These are phyloP conservation scores for Terfezia claveryi DNA, from an alignment of 495 filamentous ascomycete genomes.

Conservation along the genomic window DNA sequence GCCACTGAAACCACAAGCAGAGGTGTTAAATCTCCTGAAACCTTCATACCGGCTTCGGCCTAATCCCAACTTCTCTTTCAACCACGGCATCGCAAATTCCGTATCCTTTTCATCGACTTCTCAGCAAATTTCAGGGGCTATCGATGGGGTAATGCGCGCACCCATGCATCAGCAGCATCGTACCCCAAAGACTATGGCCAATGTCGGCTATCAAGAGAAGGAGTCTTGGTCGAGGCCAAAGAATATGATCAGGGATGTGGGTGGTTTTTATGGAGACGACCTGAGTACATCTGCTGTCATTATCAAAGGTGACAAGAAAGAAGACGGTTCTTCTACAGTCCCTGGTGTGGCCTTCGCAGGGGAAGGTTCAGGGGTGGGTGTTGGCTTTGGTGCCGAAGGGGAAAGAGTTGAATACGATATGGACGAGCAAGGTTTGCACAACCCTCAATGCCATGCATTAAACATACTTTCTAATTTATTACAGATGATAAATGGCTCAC, in stretches of 20 bases:
- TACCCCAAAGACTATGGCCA: slow-evolving; percentile 12
- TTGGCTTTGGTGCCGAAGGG: slow-evolving; percentile 19
- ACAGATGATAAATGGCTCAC: slow-evolving; percentile 82
- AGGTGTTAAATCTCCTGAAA: slow-evolving; percentile 35
- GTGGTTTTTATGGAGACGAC: slow-evolving; percentile 59
- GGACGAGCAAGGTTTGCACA: slow-evolving; percentile 51
- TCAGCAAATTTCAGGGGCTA: background rate
- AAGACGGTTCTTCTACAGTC: background rate
- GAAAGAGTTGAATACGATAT: slow-evolving; percentile 78
- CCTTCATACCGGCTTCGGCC: slow-evolving; percentile 30
- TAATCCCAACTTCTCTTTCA: background rate
- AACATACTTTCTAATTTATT: background rate
- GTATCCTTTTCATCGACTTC: background rate
- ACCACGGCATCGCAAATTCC: background rate
- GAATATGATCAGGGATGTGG: slow-evolving; percentile 48
- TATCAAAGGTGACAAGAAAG: background rate
- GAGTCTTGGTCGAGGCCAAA: slow-evolving; percentile 65
- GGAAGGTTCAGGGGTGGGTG: slow-evolving; percentile 1
- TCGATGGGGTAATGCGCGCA: too few relatives aligned
- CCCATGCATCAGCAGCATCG: background rate
- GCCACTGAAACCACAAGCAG: slow-evolving; percentile 5
- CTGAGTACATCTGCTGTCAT: slow-evolving; percentile 26
- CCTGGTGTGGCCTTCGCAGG: slow-evolving; percentile 34
- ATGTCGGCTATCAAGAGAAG: slow-evolving; percentile 83
- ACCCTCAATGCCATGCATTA: background rate